These are phyloP conservation scores for Micractinium conductrix DNA, from an alignment of 139 green algal genomes.

Conservation along the genomic window DNA sequence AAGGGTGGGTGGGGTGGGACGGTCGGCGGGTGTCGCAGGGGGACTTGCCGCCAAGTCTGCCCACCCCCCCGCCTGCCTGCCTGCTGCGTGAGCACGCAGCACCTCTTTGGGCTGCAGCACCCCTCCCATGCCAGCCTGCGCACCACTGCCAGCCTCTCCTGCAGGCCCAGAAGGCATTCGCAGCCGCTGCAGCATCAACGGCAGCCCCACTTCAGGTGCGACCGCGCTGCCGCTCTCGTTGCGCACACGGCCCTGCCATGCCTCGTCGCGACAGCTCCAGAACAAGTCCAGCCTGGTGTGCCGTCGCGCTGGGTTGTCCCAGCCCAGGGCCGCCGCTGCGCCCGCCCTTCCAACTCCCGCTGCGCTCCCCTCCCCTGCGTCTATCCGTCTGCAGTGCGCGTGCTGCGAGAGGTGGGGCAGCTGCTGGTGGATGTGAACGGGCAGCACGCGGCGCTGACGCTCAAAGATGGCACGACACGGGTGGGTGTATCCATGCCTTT, in stretches of 20 bases:
- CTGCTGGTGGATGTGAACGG: conserved; percentile 91
- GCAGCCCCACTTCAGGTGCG: conserved; percentile 53
- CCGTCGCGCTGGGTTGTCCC: too few species aligned
- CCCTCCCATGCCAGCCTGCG: neutral
- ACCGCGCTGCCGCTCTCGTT: neutral
- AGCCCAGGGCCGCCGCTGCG: neutral
- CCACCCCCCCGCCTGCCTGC: neutral
- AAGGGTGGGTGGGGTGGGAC: neutral
- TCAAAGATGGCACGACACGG: conserved; percentile 40
- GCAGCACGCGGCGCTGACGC: conserved; percentile 67
- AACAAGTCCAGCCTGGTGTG: too few species aligned
- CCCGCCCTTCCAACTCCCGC: too few species aligned
- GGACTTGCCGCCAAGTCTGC: neutral
- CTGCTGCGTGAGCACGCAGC: neutral
- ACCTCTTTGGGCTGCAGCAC: neutral
- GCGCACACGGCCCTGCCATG: neutral
- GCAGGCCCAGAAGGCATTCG: conserved; percentile 26
- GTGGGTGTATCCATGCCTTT: neutral
- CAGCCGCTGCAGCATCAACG: conserved; percentile 81
- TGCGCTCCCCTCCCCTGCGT: too few species aligned
- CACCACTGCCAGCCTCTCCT: neutral
- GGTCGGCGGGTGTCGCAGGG: neutral
- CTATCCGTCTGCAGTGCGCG: conserved; percentile 52
- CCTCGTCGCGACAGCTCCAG: neutral
- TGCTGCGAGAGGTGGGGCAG: conserved; percentile 73